Conservation (phyloP, 305 asterid species). For the Solanum chacoense region DNA sequence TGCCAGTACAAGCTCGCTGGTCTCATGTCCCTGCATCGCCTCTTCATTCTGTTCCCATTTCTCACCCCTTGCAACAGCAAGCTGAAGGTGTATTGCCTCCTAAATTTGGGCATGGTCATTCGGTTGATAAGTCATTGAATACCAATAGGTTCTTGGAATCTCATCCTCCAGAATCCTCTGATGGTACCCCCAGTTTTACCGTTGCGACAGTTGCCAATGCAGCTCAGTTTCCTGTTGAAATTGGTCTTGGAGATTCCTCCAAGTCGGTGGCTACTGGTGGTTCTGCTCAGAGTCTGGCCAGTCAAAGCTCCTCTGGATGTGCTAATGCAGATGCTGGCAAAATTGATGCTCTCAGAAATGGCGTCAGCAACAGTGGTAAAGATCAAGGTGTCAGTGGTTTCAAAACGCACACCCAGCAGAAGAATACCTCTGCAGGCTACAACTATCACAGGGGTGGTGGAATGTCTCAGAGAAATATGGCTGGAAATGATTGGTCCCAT, state of each 20-base stretch:
- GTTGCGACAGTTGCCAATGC: conserved; percentile 31
- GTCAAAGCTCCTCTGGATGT: conserved; percentile 31
- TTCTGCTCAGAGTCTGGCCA: conserved; percentile 24
- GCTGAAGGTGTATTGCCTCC: conserved; percentile 42
- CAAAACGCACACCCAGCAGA: conserved; percentile 36
- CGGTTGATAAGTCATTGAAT: conserved; percentile 43
- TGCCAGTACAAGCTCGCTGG: conserved; percentile 76
- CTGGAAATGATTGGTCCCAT: conserved; percentile 55
- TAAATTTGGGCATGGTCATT: conserved; percentile 40
- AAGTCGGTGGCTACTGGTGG: conserved; percentile 21
- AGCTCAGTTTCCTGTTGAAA: conserved; percentile 38
- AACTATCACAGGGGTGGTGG: conserved; percentile 51
- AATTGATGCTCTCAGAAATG: conserved; percentile 18
- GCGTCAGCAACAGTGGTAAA: conserved; percentile 15
- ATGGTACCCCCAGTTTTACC: conserved; percentile 25
- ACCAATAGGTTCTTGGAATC: conserved; percentile 44
- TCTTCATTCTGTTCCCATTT: conserved; percentile 48
- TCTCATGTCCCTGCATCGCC: conserved; percentile 63
- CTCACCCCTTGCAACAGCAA: conserved; percentile 66
- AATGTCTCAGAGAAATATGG: conserved; percentile 38
- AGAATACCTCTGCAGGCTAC: conserved; percentile 34
- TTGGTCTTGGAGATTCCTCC: conserved; percentile 39
- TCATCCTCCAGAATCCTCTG: conserved; percentile 44
- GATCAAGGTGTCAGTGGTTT: conserved; percentile 24
- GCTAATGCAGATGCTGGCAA: conserved; percentile 32